These are phyloP conservation scores for Diutina scorzettiae DNA, from an alignment of 1,139 yeast genomes.

Conservation along the genomic window DNA sequence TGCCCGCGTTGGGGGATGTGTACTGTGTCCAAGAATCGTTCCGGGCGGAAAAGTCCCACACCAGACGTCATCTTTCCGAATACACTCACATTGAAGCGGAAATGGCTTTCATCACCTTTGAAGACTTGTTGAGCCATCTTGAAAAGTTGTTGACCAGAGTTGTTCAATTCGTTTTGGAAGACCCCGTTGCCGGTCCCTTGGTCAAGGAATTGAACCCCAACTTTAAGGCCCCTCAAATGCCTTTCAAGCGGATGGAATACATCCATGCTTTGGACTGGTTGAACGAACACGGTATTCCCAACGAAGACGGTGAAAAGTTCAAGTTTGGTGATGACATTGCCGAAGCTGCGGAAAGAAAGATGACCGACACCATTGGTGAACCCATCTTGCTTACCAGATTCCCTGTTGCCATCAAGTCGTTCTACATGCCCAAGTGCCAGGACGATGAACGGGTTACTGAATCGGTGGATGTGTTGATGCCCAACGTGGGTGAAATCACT, in stretches of 20 bases:
- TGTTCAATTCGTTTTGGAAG: constrained; percentile 68
- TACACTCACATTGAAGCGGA: constrained; percentile 96
- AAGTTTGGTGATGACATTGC: constrained; percentile 98
- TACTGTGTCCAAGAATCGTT: constrained; percentile 97
- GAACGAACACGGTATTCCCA: constrained; percentile 85
- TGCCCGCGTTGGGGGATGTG: constrained; percentile 94
- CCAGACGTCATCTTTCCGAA: constrained; percentile 95
- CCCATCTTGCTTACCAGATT: constrained; percentile 88
- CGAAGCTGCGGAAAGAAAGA: constrained; percentile 97
- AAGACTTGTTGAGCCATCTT: constrained; percentile 74
- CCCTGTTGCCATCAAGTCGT: constrained; percentile 96
- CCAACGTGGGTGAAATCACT: constrained; percentile 94
- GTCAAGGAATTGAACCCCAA: constrained; percentile 86
- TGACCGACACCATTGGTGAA: constrained; percentile 88
- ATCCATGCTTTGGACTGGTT: constrained; percentile 91
- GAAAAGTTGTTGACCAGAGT: constrained; percentile 65
- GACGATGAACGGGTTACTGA: constrained; percentile 95
- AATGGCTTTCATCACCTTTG: constrained; percentile 75
- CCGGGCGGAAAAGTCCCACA: constrained; percentile 98
- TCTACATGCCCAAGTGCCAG: constrained; percentile 88
- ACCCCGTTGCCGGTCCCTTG: constrained; percentile 85
- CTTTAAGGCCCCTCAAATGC: constrained; percentile 69
- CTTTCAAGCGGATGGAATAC: constrained; percentile 88
- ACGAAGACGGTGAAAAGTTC: constrained; percentile 89
- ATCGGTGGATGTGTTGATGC: constrained; percentile 96